phyloP scores from a whole-genome alignment of 164 flowering plant genomes.

The Liquidambar formosana region DNA sequence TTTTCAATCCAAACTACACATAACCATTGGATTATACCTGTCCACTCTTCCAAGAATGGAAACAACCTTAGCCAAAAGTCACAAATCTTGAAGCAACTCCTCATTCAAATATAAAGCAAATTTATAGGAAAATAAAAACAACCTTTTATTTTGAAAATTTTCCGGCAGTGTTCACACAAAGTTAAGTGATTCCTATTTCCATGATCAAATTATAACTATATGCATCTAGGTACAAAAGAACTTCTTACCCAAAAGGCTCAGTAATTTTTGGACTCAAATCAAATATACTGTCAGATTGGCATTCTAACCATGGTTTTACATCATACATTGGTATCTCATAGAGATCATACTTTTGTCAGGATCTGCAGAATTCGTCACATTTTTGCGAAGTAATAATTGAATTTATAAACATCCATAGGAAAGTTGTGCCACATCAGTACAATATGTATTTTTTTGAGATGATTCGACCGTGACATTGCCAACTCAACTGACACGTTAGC shows the following conservation, averaged over 20 bases:
- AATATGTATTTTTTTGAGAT: too few relatives aligned
- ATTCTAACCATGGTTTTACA: neutral
- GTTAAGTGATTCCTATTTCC: neutral
- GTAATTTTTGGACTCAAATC: neutral
- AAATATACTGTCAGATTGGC: neutral
- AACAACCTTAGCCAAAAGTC: too few relatives aligned
- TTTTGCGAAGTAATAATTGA: neutral
- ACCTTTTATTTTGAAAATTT: too few relatives aligned
- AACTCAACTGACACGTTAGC: too few relatives aligned
- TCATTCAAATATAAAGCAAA: too few relatives aligned
- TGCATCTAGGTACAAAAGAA: neutral
- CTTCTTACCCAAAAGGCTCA: neutral
- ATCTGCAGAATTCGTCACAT: neutral
- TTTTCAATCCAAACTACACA: too few relatives aligned
- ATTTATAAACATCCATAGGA: neutral
- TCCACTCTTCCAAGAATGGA: too few relatives aligned
- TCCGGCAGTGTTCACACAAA: neutral
- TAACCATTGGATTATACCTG: too few relatives aligned
- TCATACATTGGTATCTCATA: neutral
- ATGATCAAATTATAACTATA: neutral
- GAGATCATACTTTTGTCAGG: neutral
- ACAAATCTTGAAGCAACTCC: too few relatives aligned
- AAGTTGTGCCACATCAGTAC: too few relatives aligned
- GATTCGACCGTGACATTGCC: too few relatives aligned
- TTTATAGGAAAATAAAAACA: too few relatives aligned